Evolutionary conservation across 495 filamentous ascomycete genomes (phyloP).

Genomic region (Thermothielavioides terrestris): DNA sequence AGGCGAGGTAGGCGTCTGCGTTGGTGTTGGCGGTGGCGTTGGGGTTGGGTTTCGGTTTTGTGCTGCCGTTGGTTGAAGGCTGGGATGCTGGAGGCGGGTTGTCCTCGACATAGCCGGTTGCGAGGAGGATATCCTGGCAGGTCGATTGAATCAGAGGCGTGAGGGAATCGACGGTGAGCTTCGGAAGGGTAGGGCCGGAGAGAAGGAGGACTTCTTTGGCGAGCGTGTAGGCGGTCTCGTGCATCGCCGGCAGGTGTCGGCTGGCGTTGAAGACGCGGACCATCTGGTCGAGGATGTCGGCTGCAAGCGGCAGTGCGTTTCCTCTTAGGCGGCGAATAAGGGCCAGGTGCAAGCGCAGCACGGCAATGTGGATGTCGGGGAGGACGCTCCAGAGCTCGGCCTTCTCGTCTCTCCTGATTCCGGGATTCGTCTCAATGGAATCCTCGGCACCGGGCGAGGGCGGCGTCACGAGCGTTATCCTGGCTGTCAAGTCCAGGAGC

Average conservation of each 20-base stretch:
- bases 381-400: constrained; percentile 63
- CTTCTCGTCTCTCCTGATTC: constrained; percentile 68
- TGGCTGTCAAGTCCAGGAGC: constrained; percentile 55
- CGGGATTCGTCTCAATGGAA: constrained; percentile 47
- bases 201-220: constrained; percentile 47
- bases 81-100: neutral
- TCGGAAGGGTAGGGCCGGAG: constrained; percentile 56
- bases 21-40: constrained; percentile 28
- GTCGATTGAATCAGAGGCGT: constrained; percentile 47
- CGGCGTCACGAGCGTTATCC: constrained; percentile 58
- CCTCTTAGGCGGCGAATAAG: constrained; percentile 47
- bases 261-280: constrained; percentile 60
- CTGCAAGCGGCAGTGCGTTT: constrained; percentile 44
- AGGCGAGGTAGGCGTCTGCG: constrained; percentile 33
- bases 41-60: constrained; percentile 17
- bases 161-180: constrained; percentile 50
- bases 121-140: constrained; percentile 55
- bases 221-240: constrained; percentile 51
- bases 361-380: constrained; percentile 63
- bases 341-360: constrained; percentile 48
- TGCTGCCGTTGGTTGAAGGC: constrained; percentile 1
- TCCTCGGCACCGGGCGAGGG: constrained; percentile 39
- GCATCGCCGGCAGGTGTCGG: constrained; percentile 46
- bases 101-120: constrained; percentile 27
- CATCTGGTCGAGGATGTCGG: constrained; percentile 56